Base-by-base conservation (phyloP, 768 basidiomycete species). In the Tricholoma saponaceum region DNA sequence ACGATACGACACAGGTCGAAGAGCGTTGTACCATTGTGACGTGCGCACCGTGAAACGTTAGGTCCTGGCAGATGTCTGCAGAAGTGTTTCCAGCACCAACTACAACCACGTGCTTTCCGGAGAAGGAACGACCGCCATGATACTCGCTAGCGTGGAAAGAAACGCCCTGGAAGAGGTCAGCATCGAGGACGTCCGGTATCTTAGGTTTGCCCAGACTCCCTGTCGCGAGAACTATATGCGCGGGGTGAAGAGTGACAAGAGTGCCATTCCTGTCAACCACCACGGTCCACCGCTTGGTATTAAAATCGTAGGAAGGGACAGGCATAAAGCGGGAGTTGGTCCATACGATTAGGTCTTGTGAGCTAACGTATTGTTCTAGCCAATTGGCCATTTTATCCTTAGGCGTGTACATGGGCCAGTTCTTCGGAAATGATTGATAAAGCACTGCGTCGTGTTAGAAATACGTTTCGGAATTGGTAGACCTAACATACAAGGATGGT, bases 11-110 rank as follows among this genome's bases (percentile, higher is more conserved):
- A 55, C 68, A 72, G 13, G 74, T 78, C 2, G 70, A 65, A 2
- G 76, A 75, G 10, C 78, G 72, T 52, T 79, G 76, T 18, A 78
- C 67, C 74, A 79, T 77, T 0, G 76, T 77, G 20, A 77, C 71
- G 30, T 61, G 53, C 5, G 74, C 76, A 23, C 69, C 70, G 10
- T 68, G 66, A 12, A 64, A 54, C 1, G 62, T 58, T 2, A 76
- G 66, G 58, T 79, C 77, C 50, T 72, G 72, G 53, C 72, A 72
- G 13, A 77, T 62, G 58, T 76, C 75, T 16, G 74, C 72, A 2
- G 73, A 64, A 1, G 70, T 70, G 53, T 76, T 76, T n/a, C 72
- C 75, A 8, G 77, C 72, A 16, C 77, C 77, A 13, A 79, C 66
- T 23, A 79, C 75, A 30, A 78, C 62, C 41, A 74, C 73, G 32